Evolutionary conservation across 441 rosid species (phyloP).

Genomic region (Mallotus repandus): DNA sequence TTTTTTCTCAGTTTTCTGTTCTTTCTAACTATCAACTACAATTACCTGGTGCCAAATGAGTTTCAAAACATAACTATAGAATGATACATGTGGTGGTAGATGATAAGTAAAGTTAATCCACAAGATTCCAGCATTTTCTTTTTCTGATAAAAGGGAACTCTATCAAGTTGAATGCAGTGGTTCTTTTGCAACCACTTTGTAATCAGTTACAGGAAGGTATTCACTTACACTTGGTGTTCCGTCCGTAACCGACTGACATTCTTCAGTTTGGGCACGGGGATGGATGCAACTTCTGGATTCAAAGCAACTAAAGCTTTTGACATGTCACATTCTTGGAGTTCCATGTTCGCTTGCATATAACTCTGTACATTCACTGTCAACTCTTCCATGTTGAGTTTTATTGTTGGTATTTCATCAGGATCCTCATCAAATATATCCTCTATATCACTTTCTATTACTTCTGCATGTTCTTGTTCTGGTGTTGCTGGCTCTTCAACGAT

Average conservation of each 20-base stretch:
- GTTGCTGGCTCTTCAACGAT: conserved; percentile 86
- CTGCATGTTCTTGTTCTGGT: conserved; percentile 57
- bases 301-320: conserved; percentile 94
- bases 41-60: background rate
- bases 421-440: conserved; percentile 71
- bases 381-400: conserved; percentile 64
- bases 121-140: conserved; percentile 3
- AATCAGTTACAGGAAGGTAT: background rate
- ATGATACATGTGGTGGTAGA: background rate
- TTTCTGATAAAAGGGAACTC: conserved; percentile 8
- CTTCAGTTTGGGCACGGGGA: conserved; percentile 80
- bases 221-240: conserved; percentile 96
- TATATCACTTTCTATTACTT: conserved; percentile 56
- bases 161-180: conserved; percentile 1
- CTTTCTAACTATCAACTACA: background rate
- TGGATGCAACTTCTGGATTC: conserved; percentile 59
- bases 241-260: conserved; percentile 80
- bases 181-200: background rate
- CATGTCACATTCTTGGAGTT: conserved; percentile 73
- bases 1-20: background rate
- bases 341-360: conserved; percentile 69
- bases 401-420: conserved; percentile 79
- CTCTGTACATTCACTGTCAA: conserved; percentile 60
- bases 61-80: background rate
- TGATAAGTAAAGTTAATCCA: background rate